Evolutionary conservation across 139 green algal species (phyloP), one percentile per base, ranked within the genome.

Genomic region (Chlorokybus atmophyticus): DNA sequence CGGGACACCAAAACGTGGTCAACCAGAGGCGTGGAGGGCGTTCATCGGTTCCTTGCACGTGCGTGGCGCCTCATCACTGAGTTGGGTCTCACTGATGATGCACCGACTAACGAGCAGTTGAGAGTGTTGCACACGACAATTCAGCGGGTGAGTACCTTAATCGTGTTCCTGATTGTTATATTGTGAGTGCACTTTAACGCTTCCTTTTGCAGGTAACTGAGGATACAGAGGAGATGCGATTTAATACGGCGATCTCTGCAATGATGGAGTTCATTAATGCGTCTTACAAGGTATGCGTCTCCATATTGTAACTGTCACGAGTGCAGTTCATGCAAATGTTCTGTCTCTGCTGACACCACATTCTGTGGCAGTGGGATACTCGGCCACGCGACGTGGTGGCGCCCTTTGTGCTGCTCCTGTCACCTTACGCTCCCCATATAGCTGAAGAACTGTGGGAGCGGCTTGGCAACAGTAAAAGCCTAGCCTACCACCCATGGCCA

Each of bases 211-310:
- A 87, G 74, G 86, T 97, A 47, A 93, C 81, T 3, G 78, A 87
- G 31, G 92, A 97, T 47, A 93, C 85, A 0, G 90, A 97, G 67
- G 77, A 84, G 53, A 73, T 98, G 81, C 78, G 87, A 7, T 98
- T 97, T 78, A 98, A 98, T 75, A 97, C 92, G 1, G 91, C 64
- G 55, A 95, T 98, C 53, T 70, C 87, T 0, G 83, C 86, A 4
- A 95, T 98, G 91, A 98, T 98, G 91, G 91, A 98, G 74, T 95
- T 95, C 68, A 73, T 94, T 27, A 98, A 98, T 59, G 85, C 68
- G 4, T 86, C 82, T 1, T 78, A 74, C 55, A 95, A 95, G 62
- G 55, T 67, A 26, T 44, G 35, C 14, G 35, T 44, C 35, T 10
- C 10, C 35, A 44, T 44, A 44, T 14, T 14, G 10, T 44, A 21